These are phyloP conservation scores for Piper betle DNA, from an alignment of 164 flowering plant genomes.

Conservation along the genomic window DNA sequence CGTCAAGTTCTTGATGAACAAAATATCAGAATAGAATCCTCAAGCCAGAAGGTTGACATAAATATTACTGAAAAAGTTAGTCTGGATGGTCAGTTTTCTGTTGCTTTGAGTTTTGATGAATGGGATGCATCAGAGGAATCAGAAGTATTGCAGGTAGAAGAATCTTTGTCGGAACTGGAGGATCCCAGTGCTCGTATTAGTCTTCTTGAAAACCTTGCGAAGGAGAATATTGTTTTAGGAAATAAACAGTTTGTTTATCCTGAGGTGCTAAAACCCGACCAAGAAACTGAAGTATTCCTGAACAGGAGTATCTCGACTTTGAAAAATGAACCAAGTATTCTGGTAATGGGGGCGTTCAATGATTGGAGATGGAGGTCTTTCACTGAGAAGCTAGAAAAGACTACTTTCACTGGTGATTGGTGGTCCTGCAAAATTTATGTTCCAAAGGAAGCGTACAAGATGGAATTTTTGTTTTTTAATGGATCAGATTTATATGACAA, in stretches of 20 bases:
- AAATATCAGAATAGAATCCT: too few species aligned
- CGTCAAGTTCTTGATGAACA: too few species aligned
- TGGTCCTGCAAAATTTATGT: constrained; percentile 85
- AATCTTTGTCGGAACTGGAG: constrained; percentile 2
- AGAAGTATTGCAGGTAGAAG: constrained; percentile 2
- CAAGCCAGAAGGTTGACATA: neutral
- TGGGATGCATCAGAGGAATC: constrained; percentile 5
- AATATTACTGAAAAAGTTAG: neutral
- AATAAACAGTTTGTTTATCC: constrained; percentile 66
- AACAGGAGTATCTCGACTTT: constrained; percentile 61
- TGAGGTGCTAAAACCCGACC: constrained; percentile 47
- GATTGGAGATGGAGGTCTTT: constrained; percentile 93
- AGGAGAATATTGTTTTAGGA: constrained; percentile 36
- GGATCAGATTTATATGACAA: constrained; percentile 78
- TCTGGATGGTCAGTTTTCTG: constrained; percentile 6
- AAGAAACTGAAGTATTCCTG: constrained; percentile 63
- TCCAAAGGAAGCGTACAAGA: constrained; percentile 78
- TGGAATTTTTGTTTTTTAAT: constrained; percentile 86
- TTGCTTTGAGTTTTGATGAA: constrained; percentile 9
- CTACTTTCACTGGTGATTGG: constrained; percentile 70
- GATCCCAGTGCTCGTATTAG: constrained; percentile 13
- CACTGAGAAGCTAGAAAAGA: constrained; percentile 50
- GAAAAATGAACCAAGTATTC: constrained; percentile 46
- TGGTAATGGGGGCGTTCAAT: constrained; percentile 92
- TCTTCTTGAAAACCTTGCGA: constrained; percentile 50